Conservation (phyloP, 148 eudicot species). For the Rhododendron ovatum region DNA sequence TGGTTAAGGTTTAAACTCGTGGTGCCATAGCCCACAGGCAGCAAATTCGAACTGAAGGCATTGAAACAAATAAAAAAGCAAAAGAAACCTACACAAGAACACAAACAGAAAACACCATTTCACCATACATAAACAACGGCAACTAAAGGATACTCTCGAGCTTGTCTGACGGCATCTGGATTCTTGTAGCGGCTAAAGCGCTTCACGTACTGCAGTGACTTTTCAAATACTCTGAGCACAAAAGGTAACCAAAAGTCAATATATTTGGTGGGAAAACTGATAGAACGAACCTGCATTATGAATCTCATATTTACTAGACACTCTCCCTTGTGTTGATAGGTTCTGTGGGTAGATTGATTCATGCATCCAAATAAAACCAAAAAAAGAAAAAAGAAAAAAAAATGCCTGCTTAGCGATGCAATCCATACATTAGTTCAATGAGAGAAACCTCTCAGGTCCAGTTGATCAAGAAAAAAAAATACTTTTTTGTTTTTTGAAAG, state of each 20-base stretch:
- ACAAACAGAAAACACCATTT: not conserved
- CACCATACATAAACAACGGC: not conserved
- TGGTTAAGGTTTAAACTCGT: conserved; percentile 20
- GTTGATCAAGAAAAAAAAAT: not conserved
- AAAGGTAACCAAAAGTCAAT: not conserved
- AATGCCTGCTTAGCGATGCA: not conserved
- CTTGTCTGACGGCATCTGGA: conserved; percentile 86
- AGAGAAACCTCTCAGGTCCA: not conserved
- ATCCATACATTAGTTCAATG: not conserved
- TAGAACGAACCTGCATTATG: not conserved
- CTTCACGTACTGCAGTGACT: conserved; percentile 85
- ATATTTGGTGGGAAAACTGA: not conserved
- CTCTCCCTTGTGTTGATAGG: not conserved
- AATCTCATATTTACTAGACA: not conserved
- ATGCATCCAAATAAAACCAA: not conserved
- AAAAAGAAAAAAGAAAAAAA: not conserved
- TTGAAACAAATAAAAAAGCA: not conserved
- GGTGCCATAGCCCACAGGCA: not conserved
- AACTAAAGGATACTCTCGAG: conserved; percentile 61
- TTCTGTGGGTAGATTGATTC: not conserved
- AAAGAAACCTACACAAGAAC: not conserved
- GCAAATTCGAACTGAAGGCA: too few relatives aligned
- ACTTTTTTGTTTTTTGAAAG: not conserved
- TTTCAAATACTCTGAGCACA: conserved; percentile 67
- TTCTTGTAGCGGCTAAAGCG: conserved; percentile 93